Base-by-base conservation (phyloP, 1,284 basidiomycete species). In the Fistulinella cinereoalba region DNA sequence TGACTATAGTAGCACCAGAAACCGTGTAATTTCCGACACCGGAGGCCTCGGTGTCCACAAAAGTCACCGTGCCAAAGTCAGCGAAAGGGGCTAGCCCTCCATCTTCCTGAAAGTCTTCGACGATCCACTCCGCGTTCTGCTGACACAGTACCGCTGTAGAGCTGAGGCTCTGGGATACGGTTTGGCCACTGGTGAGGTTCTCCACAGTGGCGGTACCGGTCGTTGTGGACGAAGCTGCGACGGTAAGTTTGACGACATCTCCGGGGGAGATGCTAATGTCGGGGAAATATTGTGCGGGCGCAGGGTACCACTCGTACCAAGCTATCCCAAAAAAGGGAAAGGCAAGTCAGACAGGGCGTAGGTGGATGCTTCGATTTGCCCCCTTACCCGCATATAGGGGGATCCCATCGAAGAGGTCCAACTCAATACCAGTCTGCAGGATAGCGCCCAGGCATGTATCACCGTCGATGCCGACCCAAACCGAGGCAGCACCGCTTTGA, bases 41-140 rank as follows among this genome's bases (percentile, higher is more conserved):
- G 18, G 11, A n/a, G 16, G 43, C 43, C n/a, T 11, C 15, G n/a
- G 37, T 37, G 16, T 37, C 6, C 13, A 13, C n/a, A 24, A 37
- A 37, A 5, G 36, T 37, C 2, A 37, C 36, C 6, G 29, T 33
- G 16, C 43, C 31, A n/a, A 45, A 45, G 23, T 45, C 15, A 11
- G 28, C 43, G 32, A 45, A 38, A 2, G 36, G 29, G 4, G 22
- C 29, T 3, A 39, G 28, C 24, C 10, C 23, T 18, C 37, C 37
- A 15, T 28, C 15, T 16, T 39, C n/a, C 29, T 27, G 28, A 29
- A 33, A 44, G 24, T 44, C 43, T 18, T 44, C 43, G n/a, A 45
- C 43, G 31, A 45, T 45, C 43, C 43, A 45, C 23, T 45, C 43
- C 2, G 43, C 43, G 12, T 39, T 34, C 16, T 24, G 28, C 12